Conservation (phyloP, 2,329 filamentous ascomycete genomes). For the Coniochaeta sp. region DNA sequence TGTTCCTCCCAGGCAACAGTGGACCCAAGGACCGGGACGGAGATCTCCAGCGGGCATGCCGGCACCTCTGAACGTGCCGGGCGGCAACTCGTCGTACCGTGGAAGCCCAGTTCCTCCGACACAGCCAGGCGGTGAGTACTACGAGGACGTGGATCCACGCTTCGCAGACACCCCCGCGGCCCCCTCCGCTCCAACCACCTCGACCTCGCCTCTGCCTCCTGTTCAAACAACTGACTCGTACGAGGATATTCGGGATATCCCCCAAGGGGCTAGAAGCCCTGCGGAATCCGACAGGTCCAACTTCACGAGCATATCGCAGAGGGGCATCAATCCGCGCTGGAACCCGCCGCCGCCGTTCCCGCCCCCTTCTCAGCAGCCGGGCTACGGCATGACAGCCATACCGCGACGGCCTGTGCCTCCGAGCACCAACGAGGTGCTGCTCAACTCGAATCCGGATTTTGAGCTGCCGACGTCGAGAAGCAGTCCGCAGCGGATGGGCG, state of each 20-base stretch:
- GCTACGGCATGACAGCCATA: slow-evolving; percentile 16
- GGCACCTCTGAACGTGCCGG: slow-evolving; percentile 33
- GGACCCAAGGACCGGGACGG: slow-evolving; percentile 39
- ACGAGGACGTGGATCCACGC: slow-evolving; percentile 87
- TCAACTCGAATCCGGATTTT: slow-evolving; percentile 82
- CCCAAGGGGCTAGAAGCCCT: slow-evolving; percentile 56
- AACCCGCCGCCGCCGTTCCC: slow-evolving; percentile 41
- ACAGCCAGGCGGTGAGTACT: slow-evolving; percentile 50
- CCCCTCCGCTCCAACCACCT: slow-evolving; percentile 20
- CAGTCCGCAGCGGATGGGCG: slow-evolving; percentile 11
- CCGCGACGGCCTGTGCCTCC: slow-evolving; percentile 29
- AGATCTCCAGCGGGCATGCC: slow-evolving; percentile 33
- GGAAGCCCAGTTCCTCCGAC: slow-evolving; percentile 21
- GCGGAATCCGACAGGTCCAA: slow-evolving; percentile 72
- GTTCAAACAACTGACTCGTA: slow-evolving; percentile 18
- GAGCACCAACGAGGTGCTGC: slow-evolving; percentile 61
- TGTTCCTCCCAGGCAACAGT: slow-evolving; percentile 46
- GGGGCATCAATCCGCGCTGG: slow-evolving; percentile 85
- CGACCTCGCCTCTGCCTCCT: slow-evolving; percentile 21
- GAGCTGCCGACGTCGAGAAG: slow-evolving; percentile 45
- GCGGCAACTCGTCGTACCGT: slow-evolving; percentile 23
- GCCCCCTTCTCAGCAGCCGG: not conserved
- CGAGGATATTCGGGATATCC: slow-evolving; percentile 26
- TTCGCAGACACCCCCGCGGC: slow-evolving; percentile 51
- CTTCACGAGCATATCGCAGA: slow-evolving; percentile 86